phyloP scores from a whole-genome alignment of 2,329 filamentous ascomycete species.

The Xylariaceae sp. region DNA sequence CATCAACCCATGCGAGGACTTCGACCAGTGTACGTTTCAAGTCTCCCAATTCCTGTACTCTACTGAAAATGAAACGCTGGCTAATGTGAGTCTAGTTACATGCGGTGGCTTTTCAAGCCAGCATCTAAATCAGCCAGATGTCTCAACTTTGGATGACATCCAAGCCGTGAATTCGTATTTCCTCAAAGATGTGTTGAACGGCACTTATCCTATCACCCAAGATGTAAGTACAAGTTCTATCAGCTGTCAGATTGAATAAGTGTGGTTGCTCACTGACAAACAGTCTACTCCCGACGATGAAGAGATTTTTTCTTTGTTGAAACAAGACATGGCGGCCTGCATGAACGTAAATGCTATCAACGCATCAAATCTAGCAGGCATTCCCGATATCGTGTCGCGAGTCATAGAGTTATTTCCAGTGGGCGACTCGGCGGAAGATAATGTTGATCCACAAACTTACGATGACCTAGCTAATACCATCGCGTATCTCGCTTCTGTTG shows the following conservation, averaged over 20 bases:
- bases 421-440: conserved; percentile 9
- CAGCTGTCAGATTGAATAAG: too few species aligned
- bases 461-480: conserved; percentile 13
- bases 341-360: conserved; percentile 8
- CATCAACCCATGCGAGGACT: conserved; percentile 17
- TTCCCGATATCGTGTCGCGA: conserved; percentile 14
- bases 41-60: too few species aligned
- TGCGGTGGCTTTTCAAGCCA: background rate
- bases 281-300: too few species aligned
- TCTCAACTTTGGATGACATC: too few species aligned
- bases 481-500: conserved; percentile 12
- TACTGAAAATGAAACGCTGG: too few species aligned
- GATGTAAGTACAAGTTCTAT: conserved; percentile 8
- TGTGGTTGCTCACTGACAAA: too few species aligned
- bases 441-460: conserved; percentile 1
- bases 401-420: conserved; percentile 13
- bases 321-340: conserved; percentile 14
- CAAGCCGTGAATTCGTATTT: too few species aligned
- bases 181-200: too few species aligned
- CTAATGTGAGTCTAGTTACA: conserved; percentile 5
- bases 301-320: conserved; percentile 13
- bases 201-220: too few species aligned
- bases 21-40: too few species aligned
- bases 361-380: background rate
- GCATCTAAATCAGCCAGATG: too few species aligned